Base-by-base conservation (phyloP, 2,329 filamentous ascomycete genomes). In the Pseudogymnoascus sp. region DNA sequence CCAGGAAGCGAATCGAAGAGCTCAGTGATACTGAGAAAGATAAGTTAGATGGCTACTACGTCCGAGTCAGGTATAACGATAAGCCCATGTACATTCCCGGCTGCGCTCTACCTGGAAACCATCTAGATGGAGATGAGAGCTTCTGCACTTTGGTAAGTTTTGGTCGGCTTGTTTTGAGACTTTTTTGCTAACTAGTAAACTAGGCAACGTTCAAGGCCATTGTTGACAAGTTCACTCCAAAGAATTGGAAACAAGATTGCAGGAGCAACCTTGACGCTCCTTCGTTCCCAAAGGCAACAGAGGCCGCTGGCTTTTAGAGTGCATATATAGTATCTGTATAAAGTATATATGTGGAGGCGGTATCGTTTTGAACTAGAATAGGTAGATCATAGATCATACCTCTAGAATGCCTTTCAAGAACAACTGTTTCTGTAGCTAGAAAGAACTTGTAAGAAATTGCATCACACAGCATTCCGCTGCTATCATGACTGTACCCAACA, bases 51-150 rank as follows among this genome's bases (percentile, higher is more conserved):
- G 87, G 85, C 1, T 92, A 95, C 77, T 99, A 89, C 74, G 93
- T 99, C 12, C 86, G 94, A 16, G 74, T 99, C 62, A 84, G 92
- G 58, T 99, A 96, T 75, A 99, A 99, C 69, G 94, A 97, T 72
- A 80, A 82, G 60, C 83, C 91, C 3, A 84, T 97, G 70, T 84
- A 81, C 12, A 81, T 99, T 16, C 93, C 93, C 0, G 92, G 90
- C 2, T 99, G 94, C 74, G 85, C 82, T 66, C 75, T 81, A 8
- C 74, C 79, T 0, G 90, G 91, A 6, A 95, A 92, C 63, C 94
- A 99, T 74, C 79, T 96, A 2, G 84, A 90, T 1, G 91, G 91
- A 0, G 89, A 97, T 67, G 87, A 92, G 67, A 89, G 85, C 25
- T 93, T 97, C 70, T 99, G 94, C 75, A 97, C 93, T 0, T 75